These are phyloP conservation scores for Cucumis hystrix DNA, from an alignment of 306 rosid genomes.

Conservation along the genomic window DNA sequence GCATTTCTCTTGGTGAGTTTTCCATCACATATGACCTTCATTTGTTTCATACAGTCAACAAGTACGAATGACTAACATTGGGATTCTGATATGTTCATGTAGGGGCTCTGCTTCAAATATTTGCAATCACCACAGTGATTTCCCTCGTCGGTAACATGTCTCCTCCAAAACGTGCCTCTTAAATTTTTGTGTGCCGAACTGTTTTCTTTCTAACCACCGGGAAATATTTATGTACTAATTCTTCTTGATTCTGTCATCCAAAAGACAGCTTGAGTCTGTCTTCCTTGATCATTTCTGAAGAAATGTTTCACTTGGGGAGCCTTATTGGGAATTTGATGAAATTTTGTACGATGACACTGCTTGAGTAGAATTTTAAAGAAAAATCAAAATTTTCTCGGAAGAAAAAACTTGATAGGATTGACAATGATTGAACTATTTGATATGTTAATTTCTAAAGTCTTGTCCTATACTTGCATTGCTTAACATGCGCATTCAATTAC, in stretches of 20 bases:
- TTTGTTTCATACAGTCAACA: background rate
- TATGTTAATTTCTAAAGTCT: too few relatives aligned
- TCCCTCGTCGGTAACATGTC: conserved; percentile 58
- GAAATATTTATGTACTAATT: too few relatives aligned
- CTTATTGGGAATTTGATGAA: background rate
- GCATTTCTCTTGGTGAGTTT: conserved; percentile 16
- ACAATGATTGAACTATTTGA: background rate
- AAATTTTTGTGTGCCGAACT: background rate
- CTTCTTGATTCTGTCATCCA: too few relatives aligned
- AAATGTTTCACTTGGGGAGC: background rate
- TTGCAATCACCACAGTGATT: conserved; percentile 11
- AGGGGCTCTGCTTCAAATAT: conserved; percentile 35
- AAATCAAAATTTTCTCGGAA: background rate
- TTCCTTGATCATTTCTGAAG: background rate
- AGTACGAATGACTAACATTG: background rate
- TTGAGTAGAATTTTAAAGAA: too few relatives aligned
- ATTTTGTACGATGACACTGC: too few relatives aligned
- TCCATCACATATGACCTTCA: background rate
- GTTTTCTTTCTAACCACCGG: too few relatives aligned
- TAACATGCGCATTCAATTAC: background rate
- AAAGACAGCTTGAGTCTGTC: too few relatives aligned
- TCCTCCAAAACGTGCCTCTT: conserved; percentile 60
- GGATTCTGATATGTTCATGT: background rate
- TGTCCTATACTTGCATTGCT: background rate
- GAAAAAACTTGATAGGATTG: background rate